Evolutionary conservation across 768 basidiomycete genomes (phyloP).

Genomic region (Sutorius australiensis): DNA sequence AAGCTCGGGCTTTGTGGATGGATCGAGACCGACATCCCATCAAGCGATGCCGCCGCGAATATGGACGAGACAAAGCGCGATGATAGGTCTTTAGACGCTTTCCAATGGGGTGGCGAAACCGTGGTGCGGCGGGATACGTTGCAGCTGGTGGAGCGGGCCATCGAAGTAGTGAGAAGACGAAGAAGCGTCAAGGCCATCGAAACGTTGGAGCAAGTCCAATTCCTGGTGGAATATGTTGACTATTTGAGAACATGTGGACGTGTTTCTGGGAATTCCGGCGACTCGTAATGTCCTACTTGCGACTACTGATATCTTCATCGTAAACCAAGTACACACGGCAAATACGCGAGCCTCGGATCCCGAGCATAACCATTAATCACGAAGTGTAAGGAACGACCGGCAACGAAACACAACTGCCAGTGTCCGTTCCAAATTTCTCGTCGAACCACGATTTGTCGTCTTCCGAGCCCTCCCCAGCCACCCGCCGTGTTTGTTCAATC

Average conservation of each 20-base stretch:
- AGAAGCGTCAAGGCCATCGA: constrained; percentile 90
- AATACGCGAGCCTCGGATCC: background rate
- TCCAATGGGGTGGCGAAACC: constrained; percentile 22
- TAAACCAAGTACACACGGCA: background rate
- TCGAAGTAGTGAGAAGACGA: constrained; percentile 67
- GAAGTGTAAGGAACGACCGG: constrained; percentile 8
- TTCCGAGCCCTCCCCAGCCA: constrained; percentile 2
- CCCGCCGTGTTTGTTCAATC: constrained; percentile 16
- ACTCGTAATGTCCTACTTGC: background rate
- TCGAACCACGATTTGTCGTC: constrained; percentile 20
- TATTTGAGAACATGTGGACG: constrained; percentile 39
- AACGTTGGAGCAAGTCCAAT: constrained; percentile 88
- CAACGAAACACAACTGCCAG: constrained; percentile 9
- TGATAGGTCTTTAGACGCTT: background rate
- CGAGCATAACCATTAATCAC: background rate
- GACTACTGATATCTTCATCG: background rate
- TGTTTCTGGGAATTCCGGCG: background rate
- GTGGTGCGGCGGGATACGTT: constrained; percentile 46
- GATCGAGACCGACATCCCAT: constrained; percentile 35
- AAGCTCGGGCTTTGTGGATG: constrained; percentile 87
- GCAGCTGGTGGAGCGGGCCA: constrained; percentile 66
- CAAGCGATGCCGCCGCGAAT: background rate
- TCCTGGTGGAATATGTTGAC: constrained; percentile 73
- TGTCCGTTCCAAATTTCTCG: constrained; percentile 13
- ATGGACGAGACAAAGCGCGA: constrained; percentile 13